Evolutionary conservation across 352 stramenopile genomes (phyloP).

Genomic region (Globisporangium spinosum): DNA sequence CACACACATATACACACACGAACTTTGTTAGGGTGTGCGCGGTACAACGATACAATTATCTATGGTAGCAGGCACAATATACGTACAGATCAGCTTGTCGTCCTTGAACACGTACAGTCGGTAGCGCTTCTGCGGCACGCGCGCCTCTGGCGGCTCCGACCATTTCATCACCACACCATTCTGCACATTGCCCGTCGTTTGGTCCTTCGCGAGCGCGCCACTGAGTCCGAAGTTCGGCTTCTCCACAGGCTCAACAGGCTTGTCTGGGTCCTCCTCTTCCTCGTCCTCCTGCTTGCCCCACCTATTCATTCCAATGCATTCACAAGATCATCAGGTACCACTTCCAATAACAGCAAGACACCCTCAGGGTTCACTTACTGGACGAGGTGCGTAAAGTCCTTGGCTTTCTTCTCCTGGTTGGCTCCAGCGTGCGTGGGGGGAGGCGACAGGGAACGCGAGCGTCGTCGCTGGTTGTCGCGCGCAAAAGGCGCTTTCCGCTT

Average conservation of each 20-base stretch:
- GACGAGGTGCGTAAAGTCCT: slow-evolving; percentile 52
- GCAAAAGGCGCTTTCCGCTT: slow-evolving; percentile 4
- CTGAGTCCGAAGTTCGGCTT: slow-evolving; percentile 98
- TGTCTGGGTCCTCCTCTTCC: slow-evolving; percentile 29
- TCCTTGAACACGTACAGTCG: slow-evolving; percentile 97
- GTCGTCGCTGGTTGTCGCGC: slow-evolving; percentile 5
- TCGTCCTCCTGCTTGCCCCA: slow-evolving; percentile 76
- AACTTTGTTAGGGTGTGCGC: neutral
- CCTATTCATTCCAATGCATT: slow-evolving; percentile 22
- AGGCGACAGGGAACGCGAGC: slow-evolving; percentile 26
- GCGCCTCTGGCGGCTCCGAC: slow-evolving; percentile 94
- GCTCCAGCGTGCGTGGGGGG: slow-evolving; percentile 17
- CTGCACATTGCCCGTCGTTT: slow-evolving; percentile 92
- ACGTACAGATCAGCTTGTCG: slow-evolving; percentile 70
- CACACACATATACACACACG: neutral
- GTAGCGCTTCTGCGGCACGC: slow-evolving; percentile 90
- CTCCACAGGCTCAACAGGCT: slow-evolving; percentile 50
- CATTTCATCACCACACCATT: slow-evolving; percentile 98
- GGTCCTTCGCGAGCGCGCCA: slow-evolving; percentile 95
- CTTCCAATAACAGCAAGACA: neutral
- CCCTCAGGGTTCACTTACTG: slow-evolving; percentile 28
- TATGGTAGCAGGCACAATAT: neutral
- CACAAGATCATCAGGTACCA: neutral
- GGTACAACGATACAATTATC: neutral
- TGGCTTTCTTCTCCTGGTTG: slow-evolving; percentile 43